phyloP scores from a whole-genome alignment of 129 eudicot species.

The Arctium lappa region DNA sequence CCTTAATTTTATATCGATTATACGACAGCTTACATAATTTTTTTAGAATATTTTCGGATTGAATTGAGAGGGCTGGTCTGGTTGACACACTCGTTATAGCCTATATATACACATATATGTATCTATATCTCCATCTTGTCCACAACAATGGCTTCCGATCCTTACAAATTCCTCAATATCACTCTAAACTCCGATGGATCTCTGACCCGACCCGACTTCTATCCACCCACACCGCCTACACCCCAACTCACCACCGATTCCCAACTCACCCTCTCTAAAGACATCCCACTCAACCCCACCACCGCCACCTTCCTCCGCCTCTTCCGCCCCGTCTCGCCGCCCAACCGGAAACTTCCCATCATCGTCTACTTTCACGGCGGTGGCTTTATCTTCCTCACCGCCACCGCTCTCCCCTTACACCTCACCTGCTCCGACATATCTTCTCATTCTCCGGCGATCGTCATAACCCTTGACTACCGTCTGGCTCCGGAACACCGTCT shows the following conservation, averaged over 20 bases:
- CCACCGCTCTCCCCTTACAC: constrained; percentile 23
- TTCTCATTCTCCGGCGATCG: constrained; percentile 26
- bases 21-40: no score
- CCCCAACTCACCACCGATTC: constrained; percentile 2
- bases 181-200: constrained; percentile 49
- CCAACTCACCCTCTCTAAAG: constrained; percentile 34
- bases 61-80: no score
- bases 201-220: constrained; percentile 23
- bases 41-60: no score
- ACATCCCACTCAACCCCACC: constrained; percentile 45
- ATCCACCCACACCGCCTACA: constrained; percentile 25
- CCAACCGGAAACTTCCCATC: constrained; percentile 33
- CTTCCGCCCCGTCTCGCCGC: constrained; percentile 28
- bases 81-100: no score
- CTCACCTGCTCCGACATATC: constrained; percentile 31
- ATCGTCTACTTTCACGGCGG: constrained; percentile 50
- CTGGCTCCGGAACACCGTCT: constrained; percentile 53
- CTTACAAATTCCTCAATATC: constrained; percentile 39
- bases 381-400: constrained; percentile 38
- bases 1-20: no score
- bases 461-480: constrained; percentile 44
- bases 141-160: constrained; percentile 22
- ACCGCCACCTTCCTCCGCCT: constrained; percentile 47
- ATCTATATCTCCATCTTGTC: neutral
- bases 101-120: neutral